A percentile compares a stretch with the other conserved stretches of the same genome.
Conservation (phyloP, 2,329 filamentous ascomycete genomes). For the Xylariaceae sp. region DNA sequence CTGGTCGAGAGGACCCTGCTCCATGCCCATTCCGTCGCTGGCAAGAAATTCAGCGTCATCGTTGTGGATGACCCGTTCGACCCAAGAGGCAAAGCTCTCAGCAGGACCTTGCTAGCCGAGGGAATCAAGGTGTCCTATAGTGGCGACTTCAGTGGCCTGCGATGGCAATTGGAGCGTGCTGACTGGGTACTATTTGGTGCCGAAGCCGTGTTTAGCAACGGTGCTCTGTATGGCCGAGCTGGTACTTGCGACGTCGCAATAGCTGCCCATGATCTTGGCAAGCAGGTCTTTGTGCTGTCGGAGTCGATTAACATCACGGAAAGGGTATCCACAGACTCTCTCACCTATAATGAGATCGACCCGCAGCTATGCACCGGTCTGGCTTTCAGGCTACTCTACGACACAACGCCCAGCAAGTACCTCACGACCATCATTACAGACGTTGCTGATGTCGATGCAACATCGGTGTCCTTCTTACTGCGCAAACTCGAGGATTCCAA, state of each 20-base stretch:
- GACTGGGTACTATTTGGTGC: slow-evolving; percentile 81
- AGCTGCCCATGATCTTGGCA: slow-evolving; percentile 70
- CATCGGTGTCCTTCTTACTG: slow-evolving; percentile 69
- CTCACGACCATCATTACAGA: slow-evolving; percentile 90
- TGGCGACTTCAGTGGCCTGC: slow-evolving; percentile 71
- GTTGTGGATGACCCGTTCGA: slow-evolving; percentile 71
- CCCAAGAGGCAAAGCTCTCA: slow-evolving; percentile 55
- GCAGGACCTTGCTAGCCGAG: slow-evolving; percentile 62
- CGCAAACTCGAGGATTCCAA: slow-evolving; percentile 56
- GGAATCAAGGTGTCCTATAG: slow-evolving; percentile 80
- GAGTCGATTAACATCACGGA: slow-evolving; percentile 90
- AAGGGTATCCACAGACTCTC: slow-evolving; percentile 86
- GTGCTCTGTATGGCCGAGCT: slow-evolving; percentile 80
- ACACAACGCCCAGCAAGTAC: slow-evolving; percentile 84
- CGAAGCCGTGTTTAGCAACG: slow-evolving; percentile 94
- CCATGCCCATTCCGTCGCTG: slow-evolving; percentile 61
- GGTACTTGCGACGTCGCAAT: slow-evolving; percentile 87
- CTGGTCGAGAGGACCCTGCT: slow-evolving; percentile 82
- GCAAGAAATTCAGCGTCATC: slow-evolving; percentile 77
- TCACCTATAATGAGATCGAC: slow-evolving; percentile 90
- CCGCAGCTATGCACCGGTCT: slow-evolving; percentile 62
- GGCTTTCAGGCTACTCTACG: slow-evolving; percentile 72
- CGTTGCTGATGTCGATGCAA: slow-evolving; percentile 80
- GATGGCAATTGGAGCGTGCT: slow-evolving; percentile 63
- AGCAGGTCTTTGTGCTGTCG: slow-evolving; percentile 84